Percentiles rank a stretch among this genome's conserved stretches.
These are phyloP conservation scores for Juncus inflexus DNA, from an alignment of 176 grass and related monocot species.

Conservation along the genomic window DNA sequence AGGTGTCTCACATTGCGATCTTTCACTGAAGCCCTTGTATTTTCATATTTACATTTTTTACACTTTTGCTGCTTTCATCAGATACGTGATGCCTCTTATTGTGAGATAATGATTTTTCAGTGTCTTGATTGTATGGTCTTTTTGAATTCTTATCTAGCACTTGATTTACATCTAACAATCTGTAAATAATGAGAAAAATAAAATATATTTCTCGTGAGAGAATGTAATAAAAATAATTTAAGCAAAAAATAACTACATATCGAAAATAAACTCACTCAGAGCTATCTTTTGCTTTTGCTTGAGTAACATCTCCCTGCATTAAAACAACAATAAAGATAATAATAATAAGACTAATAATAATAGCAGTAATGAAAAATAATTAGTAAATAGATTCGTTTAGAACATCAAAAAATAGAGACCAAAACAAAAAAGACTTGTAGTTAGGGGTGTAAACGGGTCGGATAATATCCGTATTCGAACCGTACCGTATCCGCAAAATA, in stretches of 20 bases:
- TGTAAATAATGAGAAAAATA: constrained; percentile 27
- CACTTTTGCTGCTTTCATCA: constrained; percentile 42
- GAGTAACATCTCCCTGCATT: constrained; percentile 45
- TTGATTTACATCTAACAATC: constrained; percentile 34
- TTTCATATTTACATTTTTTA: constrained; percentile 48
- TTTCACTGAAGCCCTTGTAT: constrained; percentile 41
- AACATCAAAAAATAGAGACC: background rate
- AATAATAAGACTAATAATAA: background rate
- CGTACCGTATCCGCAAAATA: no score
- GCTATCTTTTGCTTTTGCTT: constrained; percentile 33
- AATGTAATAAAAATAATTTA: background rate
- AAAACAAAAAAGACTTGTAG: background rate
- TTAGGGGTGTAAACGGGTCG: no score
- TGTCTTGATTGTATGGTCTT: constrained; percentile 25
- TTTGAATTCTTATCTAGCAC: constrained; percentile 38
- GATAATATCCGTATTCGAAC: no score
- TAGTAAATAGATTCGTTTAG: background rate
- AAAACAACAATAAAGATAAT: constrained; percentile 5
- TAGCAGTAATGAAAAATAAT: background rate
- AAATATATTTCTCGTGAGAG: background rate
- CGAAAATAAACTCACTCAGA: constrained; percentile 46
- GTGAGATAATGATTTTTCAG: constrained; percentile 34
- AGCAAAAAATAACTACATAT: background rate
- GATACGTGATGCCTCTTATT: constrained; percentile 31
- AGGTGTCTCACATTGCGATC: background rate